Conservation (phyloP, 2,329 filamentous ascomycete species). For the Scopulariopsis brevicaulis region DNA sequence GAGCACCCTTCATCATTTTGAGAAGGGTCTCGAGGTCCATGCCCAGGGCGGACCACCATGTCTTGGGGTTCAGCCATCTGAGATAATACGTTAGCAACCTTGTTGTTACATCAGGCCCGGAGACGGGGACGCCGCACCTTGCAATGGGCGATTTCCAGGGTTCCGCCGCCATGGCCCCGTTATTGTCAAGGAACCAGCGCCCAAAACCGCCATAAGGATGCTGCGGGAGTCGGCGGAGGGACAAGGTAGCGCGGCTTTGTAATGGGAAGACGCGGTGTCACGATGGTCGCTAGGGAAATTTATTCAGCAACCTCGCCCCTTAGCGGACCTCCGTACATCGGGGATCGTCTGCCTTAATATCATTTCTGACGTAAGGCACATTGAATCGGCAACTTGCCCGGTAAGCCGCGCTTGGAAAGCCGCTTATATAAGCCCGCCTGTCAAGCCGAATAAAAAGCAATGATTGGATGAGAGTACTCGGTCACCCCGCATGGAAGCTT, state of each 20-base stretch:
- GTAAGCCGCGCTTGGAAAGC: not conserved
- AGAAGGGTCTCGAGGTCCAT: slow-evolving; percentile 3
- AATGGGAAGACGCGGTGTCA: not conserved
- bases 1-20: slow-evolving; percentile 3
- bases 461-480: too few relatives aligned
- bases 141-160: not conserved
- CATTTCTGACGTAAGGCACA: not conserved
- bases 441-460: too few relatives aligned
- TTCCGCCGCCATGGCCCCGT: not conserved
- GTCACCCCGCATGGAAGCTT: too few relatives aligned
- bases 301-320: not conserved
- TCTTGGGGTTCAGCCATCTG: slow-evolving; percentile 2
- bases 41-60: slow-evolving; percentile 3
- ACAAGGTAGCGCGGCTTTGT: not conserved
- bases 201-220: not conserved
- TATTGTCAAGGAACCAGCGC: not conserved
- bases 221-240: not conserved
- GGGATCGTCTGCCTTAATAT: not conserved
- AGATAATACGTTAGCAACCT: not conserved
- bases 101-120: not conserved
- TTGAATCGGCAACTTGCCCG: not conserved
- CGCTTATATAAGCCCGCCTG: too few relatives aligned
- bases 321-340: not conserved
- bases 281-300: not conserved
- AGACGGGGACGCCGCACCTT: not conserved